Conservation (phyloP, 495 filamentous ascomycete species). For the Astrothelium subdiscretum region DNA sequence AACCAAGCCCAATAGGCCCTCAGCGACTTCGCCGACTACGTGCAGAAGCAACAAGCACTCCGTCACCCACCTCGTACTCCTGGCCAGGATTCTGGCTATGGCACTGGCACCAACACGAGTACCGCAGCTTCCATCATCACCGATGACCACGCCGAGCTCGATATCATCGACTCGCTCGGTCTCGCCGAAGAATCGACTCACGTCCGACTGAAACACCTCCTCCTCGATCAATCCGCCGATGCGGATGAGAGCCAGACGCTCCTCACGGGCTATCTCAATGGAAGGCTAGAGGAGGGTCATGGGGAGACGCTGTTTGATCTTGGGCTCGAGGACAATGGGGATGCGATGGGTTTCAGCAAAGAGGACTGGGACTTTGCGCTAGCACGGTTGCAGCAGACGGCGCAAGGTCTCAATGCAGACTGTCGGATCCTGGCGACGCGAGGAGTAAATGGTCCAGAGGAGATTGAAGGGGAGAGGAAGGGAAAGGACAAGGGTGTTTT, state of each 20-base stretch:
- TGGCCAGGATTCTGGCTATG: constrained; percentile 14
- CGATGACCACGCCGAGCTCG: constrained; percentile 81
- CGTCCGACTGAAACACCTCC: constrained; percentile 60
- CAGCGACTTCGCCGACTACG: constrained; percentile 95
- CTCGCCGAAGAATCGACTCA: constrained; percentile 64
- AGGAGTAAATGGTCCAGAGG: constrained; percentile 72
- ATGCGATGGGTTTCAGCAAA: constrained; percentile 72
- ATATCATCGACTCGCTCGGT: constrained; percentile 77
- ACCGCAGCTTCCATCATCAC: constrained; percentile 24
- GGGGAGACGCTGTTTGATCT: constrained; percentile 88
- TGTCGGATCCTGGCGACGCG: constrained; percentile 73
- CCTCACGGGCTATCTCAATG: constrained; percentile 49
- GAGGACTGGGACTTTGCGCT: constrained; percentile 72
- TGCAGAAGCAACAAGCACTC: constrained; percentile 79
- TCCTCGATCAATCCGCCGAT: constrained; percentile 53
- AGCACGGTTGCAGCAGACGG: constrained; percentile 51
- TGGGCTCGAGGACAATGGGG: constrained; percentile 83
- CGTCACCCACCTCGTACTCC: constrained; percentile 34
- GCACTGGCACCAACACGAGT: constrained; percentile 24
- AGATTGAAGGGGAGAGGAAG: constrained; percentile 43
- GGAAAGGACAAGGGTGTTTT: constrained; percentile 59
- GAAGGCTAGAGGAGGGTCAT: constrained; percentile 70
- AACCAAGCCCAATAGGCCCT: constrained; percentile 49
- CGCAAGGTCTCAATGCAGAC: constrained; percentile 56
- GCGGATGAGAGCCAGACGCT: constrained; percentile 48